These are phyloP conservation scores for Lentinus tigrinus DNA, from an alignment of 768 basidiomycete species.

Conservation along the genomic window DNA sequence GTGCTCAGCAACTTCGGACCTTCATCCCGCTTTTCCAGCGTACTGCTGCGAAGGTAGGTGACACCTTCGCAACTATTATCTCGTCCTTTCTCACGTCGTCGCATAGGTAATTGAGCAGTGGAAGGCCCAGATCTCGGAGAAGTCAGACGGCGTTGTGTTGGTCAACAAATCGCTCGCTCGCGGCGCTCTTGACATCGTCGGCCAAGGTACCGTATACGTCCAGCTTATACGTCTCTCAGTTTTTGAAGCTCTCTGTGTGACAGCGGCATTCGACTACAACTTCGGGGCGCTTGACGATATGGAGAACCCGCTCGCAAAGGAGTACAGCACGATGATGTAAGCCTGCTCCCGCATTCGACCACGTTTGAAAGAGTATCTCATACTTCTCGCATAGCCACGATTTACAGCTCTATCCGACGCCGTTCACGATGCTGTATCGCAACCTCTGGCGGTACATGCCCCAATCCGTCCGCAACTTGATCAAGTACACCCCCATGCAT, in stretches of 20 bases:
- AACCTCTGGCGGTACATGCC: slow-evolving; percentile 22
- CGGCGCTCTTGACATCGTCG: slow-evolving; percentile 23
- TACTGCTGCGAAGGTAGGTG: slow-evolving; percentile 12
- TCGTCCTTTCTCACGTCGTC: not conserved
- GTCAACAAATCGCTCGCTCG: slow-evolving; percentile 19
- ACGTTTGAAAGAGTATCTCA: not conserved
- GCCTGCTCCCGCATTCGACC: not conserved
- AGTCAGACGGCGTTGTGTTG: slow-evolving; percentile 12
- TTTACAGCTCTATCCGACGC: slow-evolving; percentile 1
- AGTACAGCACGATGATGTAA: slow-evolving; percentile 20
- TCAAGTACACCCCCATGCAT: slow-evolving; percentile 14
- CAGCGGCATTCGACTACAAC: slow-evolving; percentile 24
- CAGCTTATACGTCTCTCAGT: not conserved
- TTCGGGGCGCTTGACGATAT: slow-evolving; percentile 15
- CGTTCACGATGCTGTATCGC: slow-evolving; percentile 12
- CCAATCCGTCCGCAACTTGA: slow-evolving; percentile 2
- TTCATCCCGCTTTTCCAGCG: slow-evolving; percentile 22
- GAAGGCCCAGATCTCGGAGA: slow-evolving; percentile 15
- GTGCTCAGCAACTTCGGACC: slow-evolving; percentile 13
- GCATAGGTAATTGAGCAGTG: not conserved
- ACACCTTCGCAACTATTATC: not conserved
- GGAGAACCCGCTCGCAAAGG: slow-evolving; percentile 9
- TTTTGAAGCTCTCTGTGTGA: not conserved
- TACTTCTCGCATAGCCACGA: slow-evolving; percentile 6
- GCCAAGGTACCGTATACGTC: slow-evolving; percentile 20